Evolutionary conservation across 2,329 filamentous ascomycete species (phyloP).

Genomic region (Sporothrix dimorphospora): DNA sequence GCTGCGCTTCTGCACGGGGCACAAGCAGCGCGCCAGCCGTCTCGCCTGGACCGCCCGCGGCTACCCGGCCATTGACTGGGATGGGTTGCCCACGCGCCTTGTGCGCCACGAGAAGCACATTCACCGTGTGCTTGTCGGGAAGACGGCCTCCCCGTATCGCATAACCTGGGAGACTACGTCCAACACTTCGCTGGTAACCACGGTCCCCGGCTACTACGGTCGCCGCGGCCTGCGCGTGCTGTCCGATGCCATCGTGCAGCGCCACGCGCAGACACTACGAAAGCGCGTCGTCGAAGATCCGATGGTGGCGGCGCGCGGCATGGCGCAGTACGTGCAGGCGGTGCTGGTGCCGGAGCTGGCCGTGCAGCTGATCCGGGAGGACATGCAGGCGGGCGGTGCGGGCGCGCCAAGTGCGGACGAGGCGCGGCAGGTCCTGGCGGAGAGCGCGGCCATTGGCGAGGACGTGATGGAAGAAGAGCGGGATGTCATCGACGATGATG

Average conservation of each 20-base stretch:
- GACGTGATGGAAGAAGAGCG: slow-evolving; percentile 68
- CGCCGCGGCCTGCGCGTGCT: slow-evolving; percentile 71
- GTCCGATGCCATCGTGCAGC: slow-evolving; percentile 67
- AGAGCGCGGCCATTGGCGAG: slow-evolving; percentile 69
- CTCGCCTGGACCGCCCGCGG: slow-evolving; percentile 53
- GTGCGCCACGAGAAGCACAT: slow-evolving; percentile 58
- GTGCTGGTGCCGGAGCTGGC: slow-evolving; percentile 77
- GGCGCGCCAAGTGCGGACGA: slow-evolving; percentile 32
- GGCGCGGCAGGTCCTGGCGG: slow-evolving; percentile 61
- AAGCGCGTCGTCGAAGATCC: slow-evolving; percentile 64
- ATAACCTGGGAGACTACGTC: slow-evolving; percentile 47
- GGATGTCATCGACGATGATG: slow-evolving; percentile 50
- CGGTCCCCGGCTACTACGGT: slow-evolving; percentile 82
- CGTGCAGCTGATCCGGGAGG: slow-evolving; percentile 59
- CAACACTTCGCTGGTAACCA: slow-evolving; percentile 39
- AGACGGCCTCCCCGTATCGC: slow-evolving; percentile 61
- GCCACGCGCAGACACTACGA: slow-evolving; percentile 63
- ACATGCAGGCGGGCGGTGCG: slow-evolving; percentile 46
- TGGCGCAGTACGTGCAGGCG: slow-evolving; percentile 69
- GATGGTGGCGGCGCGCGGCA: slow-evolving; percentile 67
- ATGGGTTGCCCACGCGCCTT: slow-evolving; percentile 61
- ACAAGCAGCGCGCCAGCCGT: slow-evolving; percentile 60
- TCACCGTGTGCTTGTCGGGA: slow-evolving; percentile 61
- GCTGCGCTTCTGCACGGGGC: slow-evolving; percentile 64
- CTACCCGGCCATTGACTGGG: slow-evolving; percentile 76